Evolutionary conservation across 2,329 filamentous ascomycete species (phyloP).

Genomic region (Ilyonectria robusta): DNA sequence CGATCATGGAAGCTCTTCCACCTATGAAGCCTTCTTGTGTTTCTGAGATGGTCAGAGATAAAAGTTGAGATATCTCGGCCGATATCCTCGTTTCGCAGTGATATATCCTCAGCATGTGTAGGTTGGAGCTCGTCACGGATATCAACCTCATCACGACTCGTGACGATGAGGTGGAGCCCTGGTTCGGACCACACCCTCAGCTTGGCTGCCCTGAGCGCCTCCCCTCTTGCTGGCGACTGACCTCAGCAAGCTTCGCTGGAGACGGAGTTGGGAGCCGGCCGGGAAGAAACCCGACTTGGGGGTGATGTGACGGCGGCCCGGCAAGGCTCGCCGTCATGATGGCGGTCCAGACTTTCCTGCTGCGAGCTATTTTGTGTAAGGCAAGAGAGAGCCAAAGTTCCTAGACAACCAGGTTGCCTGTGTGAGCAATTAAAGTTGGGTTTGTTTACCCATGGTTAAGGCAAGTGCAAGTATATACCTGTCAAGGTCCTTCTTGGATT

Average conservation of each 20-base stretch:
- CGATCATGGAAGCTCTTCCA: constrained; percentile 18
- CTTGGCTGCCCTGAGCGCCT: background rate
- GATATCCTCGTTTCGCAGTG: constrained; percentile 19
- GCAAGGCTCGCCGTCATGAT: constrained; percentile 3
- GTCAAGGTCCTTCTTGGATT: too few relatives aligned
- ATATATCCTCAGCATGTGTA: background rate
- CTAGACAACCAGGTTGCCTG: too few relatives aligned
- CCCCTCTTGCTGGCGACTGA: background rate
- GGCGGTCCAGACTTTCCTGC: constrained; percentile 3
- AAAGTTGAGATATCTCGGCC: constrained; percentile 28
- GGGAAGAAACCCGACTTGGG: constrained; percentile 27
- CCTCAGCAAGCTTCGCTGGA: constrained; percentile 1
- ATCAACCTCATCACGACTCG: constrained; percentile 52
- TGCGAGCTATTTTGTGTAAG: too few relatives aligned
- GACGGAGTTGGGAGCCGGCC: constrained; percentile 20
- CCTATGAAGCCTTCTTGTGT: constrained; percentile 23
- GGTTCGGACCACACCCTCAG: constrained; percentile 31
- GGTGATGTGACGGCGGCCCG: constrained; percentile 15
- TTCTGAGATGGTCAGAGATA: constrained; percentile 20
- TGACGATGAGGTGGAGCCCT: constrained; percentile 50
- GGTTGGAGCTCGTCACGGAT: constrained; percentile 39
- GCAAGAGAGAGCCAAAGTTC: too few relatives aligned
- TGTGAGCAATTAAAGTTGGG: too few relatives aligned
- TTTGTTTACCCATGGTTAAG: too few relatives aligned
- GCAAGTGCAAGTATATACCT: too few relatives aligned